Evolutionary conservation across 1,284 basidiomycete genomes (phyloP), one percentile per base, ranked within the genome.

Genomic region (Sporisorium iseilematis-ciliati): DNA sequence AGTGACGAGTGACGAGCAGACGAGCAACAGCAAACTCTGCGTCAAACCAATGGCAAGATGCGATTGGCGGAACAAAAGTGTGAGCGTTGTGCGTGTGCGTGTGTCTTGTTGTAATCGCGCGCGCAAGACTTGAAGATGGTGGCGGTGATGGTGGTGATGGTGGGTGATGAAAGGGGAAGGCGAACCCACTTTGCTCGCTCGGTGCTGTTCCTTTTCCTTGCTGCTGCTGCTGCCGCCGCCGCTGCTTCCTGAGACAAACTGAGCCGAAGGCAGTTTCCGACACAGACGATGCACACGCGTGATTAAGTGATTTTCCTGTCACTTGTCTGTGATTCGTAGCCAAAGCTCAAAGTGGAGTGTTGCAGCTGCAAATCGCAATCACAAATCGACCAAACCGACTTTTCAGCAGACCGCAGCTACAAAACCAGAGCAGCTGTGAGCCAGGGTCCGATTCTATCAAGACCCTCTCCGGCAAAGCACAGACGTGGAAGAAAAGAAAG

Each of bases 61-160:
- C 49, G 49, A 51, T 51, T 21, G 31, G 21, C 48, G 25, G 26
- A 48, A 29, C 7, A 35, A 0, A 54, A 38, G 52, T 40, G 38
- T 11, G 14, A 21, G 26, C 11, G 52, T 40, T 11, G 14, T 11
- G 26, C 11, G 52, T 40, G 38, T 11, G 14, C 23, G 26, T 20
- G 18, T 31, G 26, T n/a, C n/a, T n/a, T n/a, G n/a, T 18, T 29
- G 38, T 35, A 29, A 18, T 54, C 52, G 40, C n/a, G 26, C n/a
- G 26, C n/a, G 41, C 12, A n/a, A 18, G 38, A 25, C 35, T 38
- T 38, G 40, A 53, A 18, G n/a, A 8, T 20, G 52, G 26, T 26
- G 52, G 18, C 31, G 38, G 8, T 7, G 52, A 5, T 43, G 53
- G n/a, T 43, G 53, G 26, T 43, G 52, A 12, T 51, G 49, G 49